Conservation (phyloP, 176 grass and related monocot species). For the Triticum urartu region DNA sequence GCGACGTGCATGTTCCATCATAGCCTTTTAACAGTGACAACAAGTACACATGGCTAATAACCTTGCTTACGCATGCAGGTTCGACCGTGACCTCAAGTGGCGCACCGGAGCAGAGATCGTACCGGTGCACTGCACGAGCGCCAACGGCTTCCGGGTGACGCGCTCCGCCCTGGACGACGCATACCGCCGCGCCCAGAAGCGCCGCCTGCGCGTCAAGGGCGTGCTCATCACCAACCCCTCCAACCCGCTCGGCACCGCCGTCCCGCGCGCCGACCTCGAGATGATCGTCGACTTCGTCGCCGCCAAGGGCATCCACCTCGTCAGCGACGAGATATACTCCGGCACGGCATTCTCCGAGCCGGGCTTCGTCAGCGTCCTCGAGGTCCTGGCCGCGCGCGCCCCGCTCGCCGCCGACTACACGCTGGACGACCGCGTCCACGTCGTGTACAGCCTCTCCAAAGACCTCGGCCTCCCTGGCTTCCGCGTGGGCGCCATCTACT, state of each 20-base stretch:
- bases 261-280: constrained; percentile 50
- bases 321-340: constrained; percentile 96
- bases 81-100: constrained; percentile 97
- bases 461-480: constrained; percentile 93
- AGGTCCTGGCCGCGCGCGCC: constrained; percentile 36
- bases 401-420: not conserved
- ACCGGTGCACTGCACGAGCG: constrained; percentile 74
- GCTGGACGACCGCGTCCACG: constrained; percentile 52
- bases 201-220: constrained; percentile 65
- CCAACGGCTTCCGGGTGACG: constrained; percentile 65
- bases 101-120: constrained; percentile 88
- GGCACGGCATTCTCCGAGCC: constrained; percentile 61
- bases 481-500: constrained; percentile 90
- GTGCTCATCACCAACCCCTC: constrained; percentile 95
- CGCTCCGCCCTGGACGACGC: constrained; percentile 70
- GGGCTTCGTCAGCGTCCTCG: constrained; percentile 76
- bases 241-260: constrained; percentile 81
- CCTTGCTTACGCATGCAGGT: constrained; percentile 36
- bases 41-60: constrained; percentile 8
- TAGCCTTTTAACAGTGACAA: no score
- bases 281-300: constrained; percentile 61
- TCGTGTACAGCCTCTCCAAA: constrained; percentile 94
- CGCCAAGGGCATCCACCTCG: constrained; percentile 73
- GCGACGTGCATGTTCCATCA: constrained; percentile 23
- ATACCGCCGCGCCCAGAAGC: constrained; percentile 51